Evolutionary conservation across 805 yeast species (phyloP).

Genomic region (Candida pini): DNA sequence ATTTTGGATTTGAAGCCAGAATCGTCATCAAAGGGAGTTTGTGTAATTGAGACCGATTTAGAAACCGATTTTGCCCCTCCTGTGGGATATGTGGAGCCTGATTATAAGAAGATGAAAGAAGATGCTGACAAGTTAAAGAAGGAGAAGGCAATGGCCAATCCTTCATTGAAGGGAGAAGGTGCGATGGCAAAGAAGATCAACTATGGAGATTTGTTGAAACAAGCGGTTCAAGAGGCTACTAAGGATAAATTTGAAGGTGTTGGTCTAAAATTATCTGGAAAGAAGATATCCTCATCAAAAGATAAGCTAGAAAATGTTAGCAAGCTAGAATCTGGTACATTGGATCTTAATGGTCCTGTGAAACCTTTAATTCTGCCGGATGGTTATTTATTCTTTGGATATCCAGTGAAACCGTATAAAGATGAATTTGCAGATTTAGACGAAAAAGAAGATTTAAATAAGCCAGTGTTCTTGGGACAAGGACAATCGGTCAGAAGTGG

Average conservation of each 20-base stretch:
- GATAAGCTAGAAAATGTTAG: conserved; percentile 6
- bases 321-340: conserved; percentile 15
- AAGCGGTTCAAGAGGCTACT: conserved; percentile 28
- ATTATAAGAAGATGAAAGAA: conserved; percentile 39
- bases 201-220: conserved; percentile 53
- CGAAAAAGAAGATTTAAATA: conserved; percentile 17
- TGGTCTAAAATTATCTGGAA: conserved; percentile 72
- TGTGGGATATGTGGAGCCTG: conserved; percentile 95
- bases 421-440: conserved; percentile 31
- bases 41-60: conserved; percentile 94
- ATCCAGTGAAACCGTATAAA: conserved; percentile 57
- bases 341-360: conserved; percentile 56
- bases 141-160: conserved; percentile 32
- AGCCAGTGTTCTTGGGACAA: conserved; percentile 46
- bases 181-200: conserved; percentile 74
- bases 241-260: conserved; percentile 43
- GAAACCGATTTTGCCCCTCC: conserved; percentile 99
- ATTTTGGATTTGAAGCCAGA: conserved; percentile 87
- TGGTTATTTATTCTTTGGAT: conserved; percentile 91
- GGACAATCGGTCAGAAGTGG: conserved; percentile 65
- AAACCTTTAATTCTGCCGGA: conserved; percentile 70
- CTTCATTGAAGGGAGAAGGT: conserved; percentile 38
- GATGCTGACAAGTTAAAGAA: conserved; percentile 34
- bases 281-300: conserved; percentile 26
- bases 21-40: conserved; percentile 57